Base-by-base conservation (phyloP, 2,329 filamentous ascomycete genomes). In the Colletotrichum phormii region DNA sequence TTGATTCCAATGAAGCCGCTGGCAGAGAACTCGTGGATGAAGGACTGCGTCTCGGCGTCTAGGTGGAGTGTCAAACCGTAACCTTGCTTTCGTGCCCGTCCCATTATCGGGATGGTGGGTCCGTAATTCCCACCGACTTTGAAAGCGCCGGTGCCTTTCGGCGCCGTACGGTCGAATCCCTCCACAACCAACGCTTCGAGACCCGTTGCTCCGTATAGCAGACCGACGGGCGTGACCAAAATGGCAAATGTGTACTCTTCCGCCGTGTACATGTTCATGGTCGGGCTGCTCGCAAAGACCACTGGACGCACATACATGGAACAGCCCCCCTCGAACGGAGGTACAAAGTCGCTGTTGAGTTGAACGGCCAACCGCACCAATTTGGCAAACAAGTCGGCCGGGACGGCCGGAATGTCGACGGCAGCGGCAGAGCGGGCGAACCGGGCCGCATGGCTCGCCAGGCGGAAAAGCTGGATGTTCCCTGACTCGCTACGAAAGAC, bases 41-140 rank as follows among this genome's bases (percentile, higher is more conserved):
- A 87, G 3, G 83, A 88, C 53, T 90, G 82, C 11, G 90, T 92
- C 78, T 88, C 87, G 77, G 89, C 91, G 80, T 94, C 92, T 62
- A 93, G 81, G 77, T 94, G 92, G 70, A 94, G 81, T 0, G 91
- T 93, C 72, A 94, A 92, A 1, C 89, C 90, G 77, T 86, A 93
- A 2, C 91, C 91, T 64, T 89, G 86, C 31, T 85, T 84, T 64
- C 88, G 86, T 1, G 92, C 92, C 67, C 86, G 88, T 72, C 91
- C 90, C 67, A 87, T 90, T 80, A 90, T 89, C 37, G 88, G 83
- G 57, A 93, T 80, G 1, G 93, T 91, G 2, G 92, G 91, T 4
- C 91, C 91, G 78, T 93, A 93, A 79, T 94, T 94, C 4, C 92
- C 92, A 5, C 92, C 92, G 3, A 93, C 84, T 81, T 94, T 94